Conservation (phyloP, 106 monocot species). For the Amphibolis antarctica region DNA sequence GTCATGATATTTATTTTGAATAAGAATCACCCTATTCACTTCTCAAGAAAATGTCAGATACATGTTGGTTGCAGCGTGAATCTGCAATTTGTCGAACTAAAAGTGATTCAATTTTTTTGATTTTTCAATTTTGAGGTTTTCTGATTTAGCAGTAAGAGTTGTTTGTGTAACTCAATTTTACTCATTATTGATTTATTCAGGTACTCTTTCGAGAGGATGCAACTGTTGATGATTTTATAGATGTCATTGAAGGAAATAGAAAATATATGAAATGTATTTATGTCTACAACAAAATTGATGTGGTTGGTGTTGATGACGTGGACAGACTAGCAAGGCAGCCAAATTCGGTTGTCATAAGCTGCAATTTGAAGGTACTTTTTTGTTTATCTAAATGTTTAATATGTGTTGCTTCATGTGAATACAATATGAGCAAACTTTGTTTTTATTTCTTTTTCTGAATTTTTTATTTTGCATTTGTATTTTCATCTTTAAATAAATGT, state of each 20-base stretch:
- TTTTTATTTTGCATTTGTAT: too few relatives aligned
- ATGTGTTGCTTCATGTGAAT: background rate
- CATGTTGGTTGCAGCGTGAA: too few relatives aligned
- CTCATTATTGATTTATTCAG: conserved; percentile 21
- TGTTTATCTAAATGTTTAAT: background rate
- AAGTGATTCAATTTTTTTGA: too few relatives aligned
- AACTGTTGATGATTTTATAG: conserved; percentile 96
- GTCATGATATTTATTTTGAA: too few relatives aligned
- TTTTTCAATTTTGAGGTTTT: too few relatives aligned
- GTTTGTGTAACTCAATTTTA: background rate
- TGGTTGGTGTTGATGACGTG: conserved; percentile 97
- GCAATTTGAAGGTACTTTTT: conserved; percentile 78
- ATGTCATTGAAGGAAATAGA: conserved; percentile 96
- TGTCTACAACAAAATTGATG: conserved; percentile 99
- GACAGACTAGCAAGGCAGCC: conserved; percentile 86
- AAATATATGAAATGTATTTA: conserved; percentile 98
- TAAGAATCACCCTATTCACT: too few relatives aligned
- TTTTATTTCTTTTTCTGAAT: background rate
- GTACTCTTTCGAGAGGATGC: conserved; percentile 95
- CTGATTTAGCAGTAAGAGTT: too few relatives aligned
- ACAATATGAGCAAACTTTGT: background rate
- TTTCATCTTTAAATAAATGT: too few relatives aligned
- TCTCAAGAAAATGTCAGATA: too few relatives aligned
- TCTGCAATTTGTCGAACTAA: too few relatives aligned
- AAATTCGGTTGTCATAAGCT: conserved; percentile 97